phyloP scores from a whole-genome alignment of 306 rosid genomes.

The Prunus armeniaca region DNA sequence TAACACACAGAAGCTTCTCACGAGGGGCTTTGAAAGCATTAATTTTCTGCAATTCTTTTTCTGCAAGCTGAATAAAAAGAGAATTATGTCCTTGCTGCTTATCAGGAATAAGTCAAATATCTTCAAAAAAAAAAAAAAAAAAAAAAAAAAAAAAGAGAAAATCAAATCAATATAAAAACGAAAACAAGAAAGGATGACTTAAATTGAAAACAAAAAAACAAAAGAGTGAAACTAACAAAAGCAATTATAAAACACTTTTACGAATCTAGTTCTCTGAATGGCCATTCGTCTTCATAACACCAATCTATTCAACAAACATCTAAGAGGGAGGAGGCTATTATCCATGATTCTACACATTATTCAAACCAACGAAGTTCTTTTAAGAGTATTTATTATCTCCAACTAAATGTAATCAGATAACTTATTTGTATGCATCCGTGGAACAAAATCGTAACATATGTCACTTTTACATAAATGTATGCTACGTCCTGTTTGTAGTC shows the following conservation, averaged over 20 bases:
- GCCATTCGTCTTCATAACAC: neutral
- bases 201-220: neutral
- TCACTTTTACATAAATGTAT: neutral
- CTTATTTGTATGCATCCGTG: too few relatives aligned
- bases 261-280: constrained; percentile 4
- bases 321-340: neutral
- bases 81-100: neutral
- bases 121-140: too few relatives aligned
- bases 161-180: neutral
- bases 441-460: too few relatives aligned
- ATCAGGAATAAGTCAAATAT: neutral
- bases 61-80: constrained; percentile 52
- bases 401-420: neutral
- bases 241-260: neutral
- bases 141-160: neutral
- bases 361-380: neutral
- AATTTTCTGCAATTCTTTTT: constrained; percentile 63
- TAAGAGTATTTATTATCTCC: neutral
- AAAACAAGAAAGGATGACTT: neutral
- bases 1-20: constrained; percentile 60
- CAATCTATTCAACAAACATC: neutral
- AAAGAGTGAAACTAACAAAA: neutral
- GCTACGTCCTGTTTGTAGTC: neutral
- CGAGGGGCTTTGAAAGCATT: constrained; percentile 70
- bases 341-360: neutral